Percentiles rank a stretch among this genome's conserved stretches.
Evolutionary conservation across 345 rosid genomes (phyloP).

Genomic region (Geranium rotundifolium): DNA sequence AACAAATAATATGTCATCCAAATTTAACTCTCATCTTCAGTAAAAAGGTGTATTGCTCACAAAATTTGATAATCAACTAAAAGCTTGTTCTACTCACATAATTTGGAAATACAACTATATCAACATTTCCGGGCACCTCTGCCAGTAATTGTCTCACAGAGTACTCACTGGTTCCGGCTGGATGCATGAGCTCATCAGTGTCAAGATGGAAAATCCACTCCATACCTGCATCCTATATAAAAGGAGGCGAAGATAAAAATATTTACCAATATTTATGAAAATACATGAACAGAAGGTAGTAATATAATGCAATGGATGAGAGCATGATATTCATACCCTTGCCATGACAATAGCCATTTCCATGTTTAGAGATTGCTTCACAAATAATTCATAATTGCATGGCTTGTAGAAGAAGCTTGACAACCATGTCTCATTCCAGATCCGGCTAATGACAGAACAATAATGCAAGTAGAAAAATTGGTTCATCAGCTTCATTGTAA

Average conservation of each 20-base stretch:
- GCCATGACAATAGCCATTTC: slow-evolving; percentile 97
- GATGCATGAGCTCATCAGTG: slow-evolving; percentile 83
- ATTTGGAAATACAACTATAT: slow-evolving; percentile 76
- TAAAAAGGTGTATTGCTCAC: slow-evolving; percentile 1
- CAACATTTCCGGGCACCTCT: slow-evolving; percentile 57
- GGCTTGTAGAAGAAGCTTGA: slow-evolving; percentile 89
- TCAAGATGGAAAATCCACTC: slow-evolving; percentile 97
- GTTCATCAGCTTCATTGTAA: too few species aligned
- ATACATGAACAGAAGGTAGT: background rate
- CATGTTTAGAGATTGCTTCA: slow-evolving; percentile 96
- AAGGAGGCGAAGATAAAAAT: background rate
- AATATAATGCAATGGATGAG: background rate
- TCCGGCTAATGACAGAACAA: slow-evolving; percentile 44
- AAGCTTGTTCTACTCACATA: slow-evolving; percentile 50
- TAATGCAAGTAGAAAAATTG: slow-evolving; percentile 3
- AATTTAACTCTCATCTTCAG: background rate
- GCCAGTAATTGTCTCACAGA: slow-evolving; percentile 65
- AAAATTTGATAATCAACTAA: slow-evolving; percentile 3
- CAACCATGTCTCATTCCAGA: slow-evolving; percentile 97
- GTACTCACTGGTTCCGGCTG: slow-evolving; percentile 67
- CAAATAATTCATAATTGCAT: slow-evolving; percentile 87
- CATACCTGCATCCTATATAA: slow-evolving; percentile 56
- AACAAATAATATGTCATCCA: slow-evolving; percentile 14
- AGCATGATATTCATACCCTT: slow-evolving; percentile 43
- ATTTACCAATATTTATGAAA: background rate